Evolutionary conservation across 345 rosid species (phyloP).

Genomic region (Viola odorata): DNA sequence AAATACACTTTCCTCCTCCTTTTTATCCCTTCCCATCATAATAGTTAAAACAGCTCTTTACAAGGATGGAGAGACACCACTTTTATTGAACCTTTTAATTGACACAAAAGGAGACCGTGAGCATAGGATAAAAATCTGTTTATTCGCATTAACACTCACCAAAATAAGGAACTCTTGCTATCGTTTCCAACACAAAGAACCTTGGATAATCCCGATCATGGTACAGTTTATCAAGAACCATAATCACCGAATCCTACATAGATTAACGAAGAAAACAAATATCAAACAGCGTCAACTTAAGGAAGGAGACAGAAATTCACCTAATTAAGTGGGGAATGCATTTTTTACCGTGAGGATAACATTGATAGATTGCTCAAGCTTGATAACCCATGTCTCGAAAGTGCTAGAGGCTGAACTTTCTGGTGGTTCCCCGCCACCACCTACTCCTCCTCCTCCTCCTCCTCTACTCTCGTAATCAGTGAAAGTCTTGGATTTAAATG

Average conservation of each 20-base stretch:
- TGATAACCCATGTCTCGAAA: constrained; percentile 51
- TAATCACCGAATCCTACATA: constrained; percentile 76
- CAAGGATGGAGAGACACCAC: too few relatives aligned
- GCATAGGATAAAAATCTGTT: neutral
- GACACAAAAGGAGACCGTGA: neutral
- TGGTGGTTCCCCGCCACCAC: constrained; percentile 16
- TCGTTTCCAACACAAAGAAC: constrained; percentile 91
- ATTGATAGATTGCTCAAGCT: constrained; percentile 71
- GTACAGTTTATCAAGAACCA: constrained; percentile 77
- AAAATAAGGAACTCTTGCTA: constrained; percentile 97
- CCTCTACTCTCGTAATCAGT: constrained; percentile 22
- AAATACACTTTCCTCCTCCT: too few relatives aligned
- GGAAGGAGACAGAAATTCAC: neutral
- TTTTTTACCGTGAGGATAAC: constrained; percentile 65
- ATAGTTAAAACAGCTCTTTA: neutral
- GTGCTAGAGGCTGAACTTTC: constrained; percentile 30
- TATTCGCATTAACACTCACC: constrained; percentile 37
- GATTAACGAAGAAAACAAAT: constrained; percentile 1
- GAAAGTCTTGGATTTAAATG: constrained; percentile 45
- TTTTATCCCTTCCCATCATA: neutral
- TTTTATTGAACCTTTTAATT: neutral
- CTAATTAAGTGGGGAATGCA: neutral
- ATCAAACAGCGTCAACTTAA: neutral
- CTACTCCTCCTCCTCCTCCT: neutral
- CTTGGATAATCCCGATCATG: constrained; percentile 78